Evolutionary conservation across 441 rosid genomes (phyloP), one percentile per base, ranked within the genome.

Genomic region (Viola pubescens): DNA sequence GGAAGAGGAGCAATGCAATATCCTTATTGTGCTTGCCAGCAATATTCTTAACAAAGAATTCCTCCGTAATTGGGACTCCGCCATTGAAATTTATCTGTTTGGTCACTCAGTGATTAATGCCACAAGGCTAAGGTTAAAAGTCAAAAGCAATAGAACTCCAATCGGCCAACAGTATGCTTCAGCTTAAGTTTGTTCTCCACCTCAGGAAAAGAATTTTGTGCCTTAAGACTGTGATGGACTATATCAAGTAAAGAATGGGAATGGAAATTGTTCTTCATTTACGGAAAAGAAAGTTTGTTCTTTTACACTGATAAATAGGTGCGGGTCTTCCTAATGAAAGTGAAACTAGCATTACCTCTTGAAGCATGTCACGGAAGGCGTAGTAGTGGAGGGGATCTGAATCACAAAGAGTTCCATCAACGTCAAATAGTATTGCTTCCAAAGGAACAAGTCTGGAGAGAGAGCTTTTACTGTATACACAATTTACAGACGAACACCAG

Each of bases 391-490:
- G 66, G 5, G 97, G 97, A 77, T 90, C 96, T 2, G 97, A 81
- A 72, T 94, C 97, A 67, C 97, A 88, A 2, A 94, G 82, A 26
- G 95, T 94, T 73, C 98, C 98, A 77, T 94, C 97, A 52, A 94
- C 86, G 56, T 94, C 98, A 58, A 94, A 94, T 45, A 94, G 53
- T 45, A 94, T 75, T 7, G 95, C 91, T 72, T 90, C 85, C 64
- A 86, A 64, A 2, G 98, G 91, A 72, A 89, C 95, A 64, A 81
- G 79, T 58, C 74, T 75, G 26, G 80, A 66, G 38, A 94, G 81
- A 49, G 78, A 75, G 60, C 58, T 70, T 55, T 66, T 74, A 77
- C 97, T 88, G 91, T 79, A 70, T 60, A 48, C 51, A 53, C 9
- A 48, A 42, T 37, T 11, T 42, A 4, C 13, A 61, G 12, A 45